Base-by-base conservation (phyloP, 1,139 yeast genomes). In the Pichia sp. region DNA sequence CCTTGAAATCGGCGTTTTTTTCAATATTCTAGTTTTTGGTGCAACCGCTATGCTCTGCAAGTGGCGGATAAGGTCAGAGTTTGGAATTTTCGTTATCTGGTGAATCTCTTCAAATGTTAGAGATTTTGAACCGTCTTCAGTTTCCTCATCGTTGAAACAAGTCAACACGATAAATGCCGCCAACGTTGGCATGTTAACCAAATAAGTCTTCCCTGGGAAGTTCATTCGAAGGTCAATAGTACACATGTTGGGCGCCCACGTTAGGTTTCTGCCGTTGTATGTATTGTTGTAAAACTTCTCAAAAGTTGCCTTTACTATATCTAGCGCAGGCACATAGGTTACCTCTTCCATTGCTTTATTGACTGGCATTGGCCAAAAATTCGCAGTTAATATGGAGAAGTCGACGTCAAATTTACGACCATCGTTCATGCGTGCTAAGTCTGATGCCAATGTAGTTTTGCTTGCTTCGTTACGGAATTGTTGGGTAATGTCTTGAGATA, bases 231-330 rank as follows among this genome's bases (percentile, higher is more conserved):
- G 77, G 63, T 90, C 97, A 60, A 87, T 83, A 2, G 90, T 82
- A 1, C 97, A 96, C 65, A 85, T 80, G 62, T 85, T 84, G 29
- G 92, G 90, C 49, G 90, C 85, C 97, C 97, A 93, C 47, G 76
- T 80, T 53, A 93, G 72, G 36, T 82, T 79, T 64, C 96, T 80
- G 50, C 95, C 95, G 57, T 78, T 82, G 66, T 88, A 90, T 54
- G 81, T 77, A 47, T 81, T 77, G 13, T 77, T 75, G 59, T 86
- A 90, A 71, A 73, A 80, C 7, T 67, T 65, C 54, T 72, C 82
- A 69, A 73, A 82, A 45, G 67, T 70, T 41, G 64, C 65, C 60
- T 71, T 76, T 62, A 76, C 70, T 47, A 63, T 69, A 62, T 67
- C 75, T 54, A 82, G 64, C 61, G 75, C 71, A 52, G 74, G 64